Conservation (phyloP, 1,284 basidiomycete genomes). For the Caloboletus firmus region DNA sequence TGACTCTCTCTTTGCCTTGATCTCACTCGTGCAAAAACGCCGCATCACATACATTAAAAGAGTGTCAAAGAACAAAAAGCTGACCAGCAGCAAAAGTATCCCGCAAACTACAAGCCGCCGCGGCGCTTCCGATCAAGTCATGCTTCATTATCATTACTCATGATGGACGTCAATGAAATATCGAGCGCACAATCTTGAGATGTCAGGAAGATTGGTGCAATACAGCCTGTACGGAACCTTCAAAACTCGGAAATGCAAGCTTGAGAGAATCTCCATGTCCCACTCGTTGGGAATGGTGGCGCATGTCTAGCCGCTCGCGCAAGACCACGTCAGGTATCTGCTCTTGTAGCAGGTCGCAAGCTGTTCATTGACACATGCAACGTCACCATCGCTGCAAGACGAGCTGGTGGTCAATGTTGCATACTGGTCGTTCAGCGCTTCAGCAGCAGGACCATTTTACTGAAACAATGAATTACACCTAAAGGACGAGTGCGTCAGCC, state of each 20-base stretch:
- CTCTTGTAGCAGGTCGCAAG: conserved; percentile 24
- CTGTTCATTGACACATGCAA: conserved; percentile 29
- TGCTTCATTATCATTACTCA: background rate
- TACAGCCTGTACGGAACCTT: background rate
- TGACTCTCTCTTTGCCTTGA: too few species aligned
- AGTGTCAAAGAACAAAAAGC: conserved; percentile 1
- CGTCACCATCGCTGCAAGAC: conserved; percentile 21
- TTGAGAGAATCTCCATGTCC: background rate
- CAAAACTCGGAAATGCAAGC: background rate
- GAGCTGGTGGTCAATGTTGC: conserved; percentile 19
- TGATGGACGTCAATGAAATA: background rate
- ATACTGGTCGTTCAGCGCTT: conserved; percentile 30
- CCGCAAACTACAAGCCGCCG: conserved; percentile 9
- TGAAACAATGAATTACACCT: conserved; percentile 19
- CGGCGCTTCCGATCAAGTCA: conserved; percentile 3
- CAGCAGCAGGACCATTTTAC: conserved; percentile 29
- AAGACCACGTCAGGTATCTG: background rate
- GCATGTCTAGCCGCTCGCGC: background rate
- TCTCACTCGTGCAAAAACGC: too few species aligned
- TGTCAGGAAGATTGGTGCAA: background rate
- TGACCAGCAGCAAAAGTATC: conserved; percentile 12
- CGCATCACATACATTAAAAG: conserved; percentile 9
- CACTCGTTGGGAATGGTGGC: background rate
- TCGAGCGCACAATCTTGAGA: background rate
- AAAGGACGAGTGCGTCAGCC: background rate